Conservation (phyloP, 176 grass and related monocot genomes). For the Cenchrus purpureus region DNA sequence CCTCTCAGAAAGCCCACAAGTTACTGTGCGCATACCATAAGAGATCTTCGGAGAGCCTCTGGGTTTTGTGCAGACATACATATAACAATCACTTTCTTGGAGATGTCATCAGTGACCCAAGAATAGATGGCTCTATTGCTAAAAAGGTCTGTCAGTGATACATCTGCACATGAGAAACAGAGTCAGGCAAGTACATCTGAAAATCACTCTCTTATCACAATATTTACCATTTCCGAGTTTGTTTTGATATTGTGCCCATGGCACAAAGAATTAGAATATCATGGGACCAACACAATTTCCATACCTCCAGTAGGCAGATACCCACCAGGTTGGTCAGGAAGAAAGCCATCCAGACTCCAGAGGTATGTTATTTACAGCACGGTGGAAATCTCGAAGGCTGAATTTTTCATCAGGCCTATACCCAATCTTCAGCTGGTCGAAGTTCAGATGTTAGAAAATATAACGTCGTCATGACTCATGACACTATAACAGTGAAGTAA, state of each 20-base stretch:
- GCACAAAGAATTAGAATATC: slow-evolving; percentile 30
- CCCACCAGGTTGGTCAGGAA: slow-evolving; percentile 40
- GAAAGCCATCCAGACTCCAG: slow-evolving; percentile 59
- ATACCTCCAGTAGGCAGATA: slow-evolving; percentile 42
- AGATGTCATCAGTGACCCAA: slow-evolving; percentile 78
- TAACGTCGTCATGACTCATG: background rate
- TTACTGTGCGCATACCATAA: slow-evolving; percentile 57
- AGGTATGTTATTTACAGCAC: slow-evolving; percentile 79
- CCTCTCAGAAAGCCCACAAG: slow-evolving; percentile 18
- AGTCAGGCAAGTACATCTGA: slow-evolving; percentile 22
- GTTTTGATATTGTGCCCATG: slow-evolving; percentile 1
- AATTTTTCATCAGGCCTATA: slow-evolving; percentile 79
- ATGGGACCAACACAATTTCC: slow-evolving; percentile 29
- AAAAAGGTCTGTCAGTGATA: slow-evolving; percentile 67
- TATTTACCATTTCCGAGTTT: background rate
- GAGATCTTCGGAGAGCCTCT: slow-evolving; percentile 68
- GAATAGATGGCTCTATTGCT: slow-evolving; percentile 74
- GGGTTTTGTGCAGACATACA: slow-evolving; percentile 63
- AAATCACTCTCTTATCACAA: background rate
- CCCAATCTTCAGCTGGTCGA: slow-evolving; percentile 77
- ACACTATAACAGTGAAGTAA: background rate
- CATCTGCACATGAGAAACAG: slow-evolving; percentile 51
- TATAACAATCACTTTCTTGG: slow-evolving; percentile 89
- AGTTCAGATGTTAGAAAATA: slow-evolving; percentile 21
- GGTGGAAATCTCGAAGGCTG: slow-evolving; percentile 83